Base-by-base conservation (phyloP, 78 protist genomes). In the Dictyostelium firmibasis region DNA sequence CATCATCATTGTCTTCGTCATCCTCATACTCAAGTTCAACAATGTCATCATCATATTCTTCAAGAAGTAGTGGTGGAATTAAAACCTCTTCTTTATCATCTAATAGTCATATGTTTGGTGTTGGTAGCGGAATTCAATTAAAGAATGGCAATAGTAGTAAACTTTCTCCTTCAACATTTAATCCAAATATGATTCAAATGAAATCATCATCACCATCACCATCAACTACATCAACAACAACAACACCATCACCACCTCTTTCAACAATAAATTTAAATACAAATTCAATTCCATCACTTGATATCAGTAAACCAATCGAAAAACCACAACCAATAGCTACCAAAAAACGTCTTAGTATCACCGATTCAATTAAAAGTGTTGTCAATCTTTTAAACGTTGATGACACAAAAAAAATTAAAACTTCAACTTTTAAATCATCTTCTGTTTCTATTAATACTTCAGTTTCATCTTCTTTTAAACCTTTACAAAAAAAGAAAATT, bases 331-430 rank as follows among this genome's bases (percentile, higher is more conserved):
- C 50, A 38, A 18, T 23, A 9, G 27, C 83, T 8, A 11, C 60
- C 16, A 77, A 77, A 14, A 77, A 77, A 77, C 33, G 83, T 31
- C 57, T 77, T 4, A 77, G 83, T 41, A 35, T 77, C n/a, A 41
- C 83, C 20, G 83, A 77, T 77, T 41, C 83, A 41, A 31, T 77
- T 77, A 77, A 77, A 41, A 74, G 44, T 35, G 81, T 74, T 35
- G 35, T 74, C 5, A 67, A 67, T 27, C 75, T 67, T 77, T 72
- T 72, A 72, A 72, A 33, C 33, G 33, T 25, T 29, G 79, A 72
- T 72, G 79, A 72, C 18, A 11, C 29, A 27, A 72, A 72, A 20
- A 72, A 72, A 72, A 31, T 33, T 14, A 72, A 72, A 72, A 72
- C 79, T 13, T 67, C 75, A 27, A 27, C 33, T 67, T 67, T 67